These are phyloP conservation scores for Monosporascus sp. DNA, from an alignment of 2,329 filamentous ascomycete species.

Conservation along the genomic window DNA sequence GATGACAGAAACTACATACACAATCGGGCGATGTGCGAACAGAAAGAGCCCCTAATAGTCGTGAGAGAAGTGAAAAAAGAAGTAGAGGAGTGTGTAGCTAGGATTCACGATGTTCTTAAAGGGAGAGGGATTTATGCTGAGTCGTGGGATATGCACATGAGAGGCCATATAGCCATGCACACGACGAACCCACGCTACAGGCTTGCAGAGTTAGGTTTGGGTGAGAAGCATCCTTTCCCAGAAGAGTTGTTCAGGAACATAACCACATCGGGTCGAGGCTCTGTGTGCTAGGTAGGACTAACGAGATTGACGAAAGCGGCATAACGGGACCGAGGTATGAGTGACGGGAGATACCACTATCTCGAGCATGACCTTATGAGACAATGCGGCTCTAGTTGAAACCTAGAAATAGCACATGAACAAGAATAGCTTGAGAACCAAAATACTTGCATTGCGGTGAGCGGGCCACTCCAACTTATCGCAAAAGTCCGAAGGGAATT, in stretches of 20 bases:
- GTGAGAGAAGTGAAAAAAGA: constrained; percentile 9
- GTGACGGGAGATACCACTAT: too few species aligned
- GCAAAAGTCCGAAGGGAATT: too few species aligned
- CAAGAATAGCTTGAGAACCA: too few species aligned
- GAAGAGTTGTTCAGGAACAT: not conserved
- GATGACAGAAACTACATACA: constrained; percentile 16
- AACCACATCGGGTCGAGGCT: not conserved
- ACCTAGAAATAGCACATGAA: too few species aligned
- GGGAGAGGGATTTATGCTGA: constrained; percentile 13
- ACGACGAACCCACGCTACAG: constrained; percentile 15
- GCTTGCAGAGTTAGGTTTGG: constrained; percentile 12
- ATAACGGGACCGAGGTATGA: not conserved
- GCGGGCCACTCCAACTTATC: too few species aligned
- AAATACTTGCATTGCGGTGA: too few species aligned
- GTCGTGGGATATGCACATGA: constrained; percentile 10
- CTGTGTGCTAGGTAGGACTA: not conserved
- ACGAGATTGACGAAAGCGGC: not conserved
- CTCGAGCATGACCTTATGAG: too few species aligned
- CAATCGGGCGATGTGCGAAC: constrained; percentile 8
- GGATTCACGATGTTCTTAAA: constrained; percentile 10
- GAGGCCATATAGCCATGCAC: constrained; percentile 16
- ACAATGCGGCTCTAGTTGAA: too few species aligned
- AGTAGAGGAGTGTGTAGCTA: constrained; percentile 6
- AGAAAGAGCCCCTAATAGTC: constrained; percentile 2
- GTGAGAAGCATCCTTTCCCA: constrained; percentile 10